Conservation (phyloP, 2,329 filamentous ascomycete genomes). For the Drechslerella dactyloides region DNA sequence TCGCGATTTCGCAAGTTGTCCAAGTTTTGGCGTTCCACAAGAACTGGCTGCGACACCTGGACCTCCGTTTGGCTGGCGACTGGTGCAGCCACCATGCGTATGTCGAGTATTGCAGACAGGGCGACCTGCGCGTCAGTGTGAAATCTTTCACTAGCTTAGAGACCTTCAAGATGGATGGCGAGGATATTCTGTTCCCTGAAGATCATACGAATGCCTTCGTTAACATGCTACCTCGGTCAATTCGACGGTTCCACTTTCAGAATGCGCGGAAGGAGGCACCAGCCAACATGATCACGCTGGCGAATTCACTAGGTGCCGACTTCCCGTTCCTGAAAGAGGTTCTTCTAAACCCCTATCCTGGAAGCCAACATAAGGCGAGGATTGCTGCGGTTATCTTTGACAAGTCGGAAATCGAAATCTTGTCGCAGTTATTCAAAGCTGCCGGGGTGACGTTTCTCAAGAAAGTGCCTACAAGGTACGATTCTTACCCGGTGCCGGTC, state of each 20-base stretch:
- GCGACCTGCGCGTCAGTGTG: too few species aligned
- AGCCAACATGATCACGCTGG: slow-evolving; percentile 18
- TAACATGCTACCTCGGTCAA: slow-evolving; percentile 30
- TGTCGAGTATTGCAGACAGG: neutral
- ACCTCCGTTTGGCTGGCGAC: slow-evolving; percentile 13
- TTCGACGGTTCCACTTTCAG: slow-evolving; percentile 10
- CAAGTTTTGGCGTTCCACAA: slow-evolving; percentile 19
- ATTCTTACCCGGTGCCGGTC: too few species aligned
- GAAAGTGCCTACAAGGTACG: neutral
- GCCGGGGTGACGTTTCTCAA: slow-evolving; percentile 23
- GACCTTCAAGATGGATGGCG: slow-evolving; percentile 17
- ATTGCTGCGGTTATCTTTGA: slow-evolving; percentile 2
- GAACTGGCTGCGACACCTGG: slow-evolving; percentile 11
- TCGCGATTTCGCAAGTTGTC: slow-evolving; percentile 10
- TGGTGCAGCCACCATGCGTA: slow-evolving; percentile 1
- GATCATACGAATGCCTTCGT: slow-evolving; percentile 19
- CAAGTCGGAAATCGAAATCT: slow-evolving; percentile 13
- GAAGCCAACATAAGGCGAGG: slow-evolving; percentile 1
- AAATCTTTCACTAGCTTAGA: slow-evolving; percentile 20
- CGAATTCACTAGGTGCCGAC: neutral
- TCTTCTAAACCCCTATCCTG: slow-evolving; percentile 2
- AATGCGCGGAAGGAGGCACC: slow-evolving; percentile 22
- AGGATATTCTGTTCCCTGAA: slow-evolving; percentile 22
- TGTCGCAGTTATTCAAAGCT: slow-evolving; percentile 8
- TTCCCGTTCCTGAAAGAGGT: slow-evolving; percentile 22